Evolutionary conservation across 257 asterid genomes (phyloP).

Genomic region (Primulina huaijiensis): DNA sequence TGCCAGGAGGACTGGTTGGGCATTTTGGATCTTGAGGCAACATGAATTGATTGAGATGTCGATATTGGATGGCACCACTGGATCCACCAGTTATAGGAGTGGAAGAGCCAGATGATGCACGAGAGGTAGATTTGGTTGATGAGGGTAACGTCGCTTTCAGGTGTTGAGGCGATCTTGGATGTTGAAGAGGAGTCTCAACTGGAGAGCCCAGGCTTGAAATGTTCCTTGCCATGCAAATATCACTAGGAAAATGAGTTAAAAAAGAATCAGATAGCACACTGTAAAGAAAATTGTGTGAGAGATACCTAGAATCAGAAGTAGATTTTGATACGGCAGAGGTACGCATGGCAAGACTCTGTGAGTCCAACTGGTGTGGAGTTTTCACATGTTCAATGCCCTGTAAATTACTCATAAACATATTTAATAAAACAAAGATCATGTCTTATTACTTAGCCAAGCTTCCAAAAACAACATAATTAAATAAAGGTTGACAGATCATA

Average conservation of each 20-base stretch:
- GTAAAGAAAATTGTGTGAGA: slow-evolving; percentile 18
- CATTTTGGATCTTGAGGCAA: slow-evolving; percentile 62
- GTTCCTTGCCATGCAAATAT: slow-evolving; percentile 52
- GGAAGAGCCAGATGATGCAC: slow-evolving; percentile 85
- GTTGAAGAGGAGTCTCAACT: slow-evolving; percentile 75
- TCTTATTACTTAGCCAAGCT: too few relatives aligned
- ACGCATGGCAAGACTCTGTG: slow-evolving; percentile 79
- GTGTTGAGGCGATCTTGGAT: slow-evolving; percentile 85
- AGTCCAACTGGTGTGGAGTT: slow-evolving; percentile 50
- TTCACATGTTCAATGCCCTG: slow-evolving; percentile 63
- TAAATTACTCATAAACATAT: slow-evolving; percentile 24
- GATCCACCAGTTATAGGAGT: slow-evolving; percentile 77
- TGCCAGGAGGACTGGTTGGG: slow-evolving; percentile 37
- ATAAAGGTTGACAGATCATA: too few relatives aligned
- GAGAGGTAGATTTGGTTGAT: slow-evolving; percentile 89
- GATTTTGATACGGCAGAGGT: slow-evolving; percentile 75
- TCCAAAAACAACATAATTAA: too few relatives aligned
- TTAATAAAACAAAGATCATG: too few relatives aligned
- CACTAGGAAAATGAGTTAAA: slow-evolving; percentile 43
- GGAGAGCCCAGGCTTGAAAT: slow-evolving; percentile 94
- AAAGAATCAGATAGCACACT: slow-evolving; percentile 21
- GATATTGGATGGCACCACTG: slow-evolving; percentile 59
- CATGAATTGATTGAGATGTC: slow-evolving; percentile 48
- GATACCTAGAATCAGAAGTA: slow-evolving; percentile 67
- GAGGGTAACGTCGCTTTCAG: slow-evolving; percentile 86